A percentile compares a stretch with the other conserved stretches of the same genome.
Evolutionary conservation across 192 early-diverging fungal genomes (phyloP).

Genomic region (Podila clonocystis): DNA sequence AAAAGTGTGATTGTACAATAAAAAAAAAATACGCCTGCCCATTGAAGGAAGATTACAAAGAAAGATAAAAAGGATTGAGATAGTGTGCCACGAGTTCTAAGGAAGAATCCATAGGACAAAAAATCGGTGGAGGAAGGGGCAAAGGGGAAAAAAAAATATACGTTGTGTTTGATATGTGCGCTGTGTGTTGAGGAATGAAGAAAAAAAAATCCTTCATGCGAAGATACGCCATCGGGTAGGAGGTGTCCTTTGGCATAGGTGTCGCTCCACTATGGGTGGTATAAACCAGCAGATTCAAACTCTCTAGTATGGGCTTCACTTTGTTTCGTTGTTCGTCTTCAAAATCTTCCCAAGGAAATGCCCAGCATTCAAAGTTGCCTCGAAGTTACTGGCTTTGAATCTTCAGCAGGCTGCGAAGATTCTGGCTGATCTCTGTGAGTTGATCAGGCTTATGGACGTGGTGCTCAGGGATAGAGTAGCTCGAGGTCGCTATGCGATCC

Average conservation of each 20-base stretch:
- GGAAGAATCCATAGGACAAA: not conserved
- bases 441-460: conserved; percentile 6
- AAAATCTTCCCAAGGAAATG: not conserved
- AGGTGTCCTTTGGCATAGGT: too few relatives aligned
- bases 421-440: conserved; percentile 57
- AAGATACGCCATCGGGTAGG: too few relatives aligned
- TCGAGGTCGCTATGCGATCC: conserved; percentile 49
- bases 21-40: not conserved
- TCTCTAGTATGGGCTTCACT: too few relatives aligned
- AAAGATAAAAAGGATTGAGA: not conserved
- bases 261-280: too few relatives aligned
- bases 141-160: not conserved
- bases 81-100: too few relatives aligned
- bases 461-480: conserved; percentile 27
- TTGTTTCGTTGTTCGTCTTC: too few relatives aligned
- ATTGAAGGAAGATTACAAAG: not conserved
- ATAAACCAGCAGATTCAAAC: too few relatives aligned
- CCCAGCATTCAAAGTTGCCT: too few relatives aligned
- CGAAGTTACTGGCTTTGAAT: conserved; percentile 48
- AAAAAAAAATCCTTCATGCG: not conserved
- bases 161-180: not conserved
- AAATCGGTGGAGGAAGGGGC: not conserved
- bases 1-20: not conserved
- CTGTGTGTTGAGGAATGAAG: not conserved
- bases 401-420: conserved; percentile 56